phyloP scores from a whole-genome alignment of 2,329 filamentous ascomycete genomes.

The Xylaria hypoxylon region DNA sequence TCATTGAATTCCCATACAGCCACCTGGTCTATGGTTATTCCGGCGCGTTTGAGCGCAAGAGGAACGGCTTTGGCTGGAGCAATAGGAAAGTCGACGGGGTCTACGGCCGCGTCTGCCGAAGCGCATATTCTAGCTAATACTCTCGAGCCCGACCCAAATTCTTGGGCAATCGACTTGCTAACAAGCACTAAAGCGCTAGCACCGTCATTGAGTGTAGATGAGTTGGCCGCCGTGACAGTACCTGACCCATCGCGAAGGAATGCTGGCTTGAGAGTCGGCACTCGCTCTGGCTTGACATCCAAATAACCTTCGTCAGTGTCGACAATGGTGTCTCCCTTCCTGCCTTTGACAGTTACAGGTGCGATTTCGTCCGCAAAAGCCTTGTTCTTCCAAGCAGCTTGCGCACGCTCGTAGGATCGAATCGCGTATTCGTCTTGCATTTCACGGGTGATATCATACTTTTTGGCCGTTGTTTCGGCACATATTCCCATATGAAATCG shows the following conservation, averaged over 20 bases:
- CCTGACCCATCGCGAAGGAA: conserved; percentile 88
- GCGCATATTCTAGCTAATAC: conserved; percentile 89
- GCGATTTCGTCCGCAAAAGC: conserved; percentile 91
- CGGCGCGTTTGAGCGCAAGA: conserved; percentile 86
- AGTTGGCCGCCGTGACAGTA: conserved; percentile 94
- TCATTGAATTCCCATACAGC: conserved; percentile 99
- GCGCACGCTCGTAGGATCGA: conserved; percentile 86
- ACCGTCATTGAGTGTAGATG: conserved; percentile 93
- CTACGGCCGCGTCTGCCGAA: conserved; percentile 89
- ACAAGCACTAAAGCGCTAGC: conserved; percentile 89
- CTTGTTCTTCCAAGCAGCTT: conserved; percentile 85
- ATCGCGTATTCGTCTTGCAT: conserved; percentile 94
- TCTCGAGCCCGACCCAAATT: conserved; percentile 81
- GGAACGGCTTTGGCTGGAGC: conserved; percentile 94
- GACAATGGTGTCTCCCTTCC: conserved; percentile 84
- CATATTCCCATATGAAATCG: conserved; percentile 98
- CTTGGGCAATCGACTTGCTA: conserved; percentile 80
- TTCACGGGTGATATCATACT: conserved; percentile 81
- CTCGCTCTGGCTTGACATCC: conserved; percentile 87
- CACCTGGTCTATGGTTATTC: conserved; percentile 91
- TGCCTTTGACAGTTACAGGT: conserved; percentile 84
- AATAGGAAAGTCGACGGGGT: conserved; percentile 93
- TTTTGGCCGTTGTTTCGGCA: conserved; percentile 93
- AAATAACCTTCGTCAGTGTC: conserved; percentile 90
- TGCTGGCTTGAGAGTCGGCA: conserved; percentile 87